Conservation (phyloP, 192 early-diverging fungal genomes). For the Kickxella alabastrina region DNA sequence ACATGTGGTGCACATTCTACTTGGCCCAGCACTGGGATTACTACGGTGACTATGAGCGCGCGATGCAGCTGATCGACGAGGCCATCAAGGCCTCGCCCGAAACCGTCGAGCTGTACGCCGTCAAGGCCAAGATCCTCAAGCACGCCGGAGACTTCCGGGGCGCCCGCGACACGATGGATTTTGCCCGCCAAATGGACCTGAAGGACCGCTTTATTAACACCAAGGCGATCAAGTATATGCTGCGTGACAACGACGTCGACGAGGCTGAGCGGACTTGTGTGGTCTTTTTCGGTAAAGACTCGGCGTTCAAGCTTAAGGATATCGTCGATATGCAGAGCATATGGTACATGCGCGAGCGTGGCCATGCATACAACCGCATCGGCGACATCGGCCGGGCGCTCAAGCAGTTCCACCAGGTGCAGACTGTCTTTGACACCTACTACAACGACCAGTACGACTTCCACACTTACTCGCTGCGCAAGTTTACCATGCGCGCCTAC, state of each 20-base stretch:
- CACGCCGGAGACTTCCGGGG: conserved; percentile 71
- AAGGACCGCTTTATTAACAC: conserved; percentile 95
- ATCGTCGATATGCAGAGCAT: conserved; percentile 87
- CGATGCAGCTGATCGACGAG: conserved; percentile 72
- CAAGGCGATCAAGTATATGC: conserved; percentile 91
- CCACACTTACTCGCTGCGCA: conserved; percentile 89
- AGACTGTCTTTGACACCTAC: conserved; percentile 77
- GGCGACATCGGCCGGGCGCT: conserved; percentile 76
- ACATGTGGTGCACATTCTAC: conserved; percentile 89
- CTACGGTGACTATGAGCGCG: conserved; percentile 62
- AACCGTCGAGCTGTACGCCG: conserved; percentile 86
- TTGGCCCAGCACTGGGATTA: conserved; percentile 87
- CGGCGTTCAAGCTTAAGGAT: conserved; percentile 68
- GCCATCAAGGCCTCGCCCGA: conserved; percentile 87
- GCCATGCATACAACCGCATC: conserved; percentile 62
- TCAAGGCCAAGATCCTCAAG: conserved; percentile 92
- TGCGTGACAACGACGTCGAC: conserved; percentile 71
- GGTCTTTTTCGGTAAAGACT: conserved; percentile 66
- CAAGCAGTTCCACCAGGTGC: conserved; percentile 82
- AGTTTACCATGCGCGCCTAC: conserved; percentile 83
- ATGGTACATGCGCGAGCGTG: conserved; percentile 85
- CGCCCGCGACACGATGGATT: conserved; percentile 79
- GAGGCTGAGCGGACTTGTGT: conserved; percentile 83
- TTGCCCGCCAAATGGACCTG: conserved; percentile 82
- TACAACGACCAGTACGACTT: conserved; percentile 95